Evolutionary conservation across 495 filamentous ascomycete species (phyloP).

Genomic region (Hypoxylon fragiforme): DNA sequence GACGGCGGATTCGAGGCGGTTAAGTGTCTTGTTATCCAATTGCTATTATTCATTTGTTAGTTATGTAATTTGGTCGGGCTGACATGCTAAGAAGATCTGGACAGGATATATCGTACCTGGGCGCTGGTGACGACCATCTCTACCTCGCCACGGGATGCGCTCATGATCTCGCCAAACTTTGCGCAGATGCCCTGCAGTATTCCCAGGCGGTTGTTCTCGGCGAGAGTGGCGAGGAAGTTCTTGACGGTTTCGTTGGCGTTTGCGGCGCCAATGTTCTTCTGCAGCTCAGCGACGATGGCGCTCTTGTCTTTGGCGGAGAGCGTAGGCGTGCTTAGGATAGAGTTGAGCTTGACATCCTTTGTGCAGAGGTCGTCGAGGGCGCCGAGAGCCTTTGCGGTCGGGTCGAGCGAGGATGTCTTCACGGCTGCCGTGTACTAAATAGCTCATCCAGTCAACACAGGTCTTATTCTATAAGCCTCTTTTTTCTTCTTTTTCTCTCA

Average conservation of each 20-base stretch:
- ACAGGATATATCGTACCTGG: slow-evolving; percentile 57
- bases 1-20: slow-evolving; percentile 83
- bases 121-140: slow-evolving; percentile 89
- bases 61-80: no score
- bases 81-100: no score
- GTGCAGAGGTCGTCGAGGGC: slow-evolving; percentile 70
- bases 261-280: slow-evolving; percentile 70
- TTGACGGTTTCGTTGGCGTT: slow-evolving; percentile 82
- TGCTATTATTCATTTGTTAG: no score
- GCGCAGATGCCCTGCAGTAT: slow-evolving; percentile 78
- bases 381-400: slow-evolving; percentile 73
- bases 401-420: slow-evolving; percentile 83
- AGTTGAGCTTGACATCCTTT: slow-evolving; percentile 76
- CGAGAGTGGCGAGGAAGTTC: slow-evolving; percentile 87
- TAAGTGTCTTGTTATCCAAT: slow-evolving; percentile 82
- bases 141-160: slow-evolving; percentile 87
- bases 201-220: slow-evolving; percentile 93
- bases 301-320: slow-evolving; percentile 77
- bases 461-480: no score
- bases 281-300: slow-evolving; percentile 78
- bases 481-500: slow-evolving; percentile 1
- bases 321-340: slow-evolving; percentile 78
- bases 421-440: slow-evolving; percentile 91
- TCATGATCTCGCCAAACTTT: slow-evolving; percentile 86
- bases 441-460: slow-evolving; percentile 41